These are phyloP conservation scores for Vigna trinervia DNA, from an alignment of 306 rosid species.

Conservation along the genomic window DNA sequence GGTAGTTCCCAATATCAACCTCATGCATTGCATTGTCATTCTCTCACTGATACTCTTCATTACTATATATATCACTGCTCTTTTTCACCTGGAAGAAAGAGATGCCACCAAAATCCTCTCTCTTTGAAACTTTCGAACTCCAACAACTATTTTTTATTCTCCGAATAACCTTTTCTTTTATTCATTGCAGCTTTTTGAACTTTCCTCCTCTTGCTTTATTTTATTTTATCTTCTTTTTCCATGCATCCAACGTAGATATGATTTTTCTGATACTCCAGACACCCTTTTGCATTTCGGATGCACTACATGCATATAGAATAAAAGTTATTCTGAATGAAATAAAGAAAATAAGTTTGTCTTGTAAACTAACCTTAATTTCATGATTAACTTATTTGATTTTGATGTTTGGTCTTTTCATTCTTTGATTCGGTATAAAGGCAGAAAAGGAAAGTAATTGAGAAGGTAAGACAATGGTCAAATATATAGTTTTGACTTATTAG, in stretches of 20 bases:
- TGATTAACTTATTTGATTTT: too few relatives aligned
- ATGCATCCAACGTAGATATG: background rate
- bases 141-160: constrained; percentile 17
- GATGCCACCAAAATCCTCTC: background rate
- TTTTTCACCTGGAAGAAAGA: constrained; percentile 12
- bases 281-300: background rate
- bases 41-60: background rate
- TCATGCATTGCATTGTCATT: constrained; percentile 9
- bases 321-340: too few relatives aligned
- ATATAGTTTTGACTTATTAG: too few relatives aligned
- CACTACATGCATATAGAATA: too few relatives aligned
- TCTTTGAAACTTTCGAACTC: constrained; percentile 1
- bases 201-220: background rate
- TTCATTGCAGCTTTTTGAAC: constrained; percentile 1
- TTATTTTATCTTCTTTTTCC: constrained; percentile 10
- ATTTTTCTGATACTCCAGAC: background rate
- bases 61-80: constrained; percentile 10
- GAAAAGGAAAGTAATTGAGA: background rate
- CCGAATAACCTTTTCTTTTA: background rate
- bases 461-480: background rate
- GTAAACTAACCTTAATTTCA: too few relatives aligned
- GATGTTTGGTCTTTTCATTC: background rate
- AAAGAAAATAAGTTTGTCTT: too few relatives aligned
- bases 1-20: background rate
- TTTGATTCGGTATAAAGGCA: background rate